Evolutionary conservation across 176 grass and related monocot genomes (phyloP), one percentile per base, ranked within the genome.

Genomic region (Rhynchospora tenuis): DNA sequence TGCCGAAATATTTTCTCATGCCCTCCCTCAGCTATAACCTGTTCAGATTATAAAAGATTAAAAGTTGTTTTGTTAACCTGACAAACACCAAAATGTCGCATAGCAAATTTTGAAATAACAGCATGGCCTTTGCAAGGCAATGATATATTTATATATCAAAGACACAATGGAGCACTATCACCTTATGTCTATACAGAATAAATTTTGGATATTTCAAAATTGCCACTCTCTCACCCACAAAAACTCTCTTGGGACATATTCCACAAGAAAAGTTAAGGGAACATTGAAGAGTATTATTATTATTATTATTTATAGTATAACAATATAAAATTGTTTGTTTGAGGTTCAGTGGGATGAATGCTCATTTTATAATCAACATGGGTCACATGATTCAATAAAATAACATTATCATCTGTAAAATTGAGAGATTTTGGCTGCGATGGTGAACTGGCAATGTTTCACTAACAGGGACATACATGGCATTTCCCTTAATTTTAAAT

Each of bases 11-110:
- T 94, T 80, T 22, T 92, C 11, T 89, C 90, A 74, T 89, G 89
- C 56, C 94, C 94, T 61, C 94, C 94, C 73, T 97, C 94, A 58
- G 90, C 94, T 73, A 97, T 81, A 23, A 97, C 83, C 73, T 77
- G 26, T 43, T 77, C 2, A 77, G 24, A 56, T 13, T 17, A 77
- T 29, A 29, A 31, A 51, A 77, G 29, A 56, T 29, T 19, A 9
- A 77, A 50, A 14, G 9, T 6, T 7, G 0, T 77, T 26, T 77
- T 55, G 17, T 19, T 77, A 76, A 13, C 24, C 72, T 75, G 22
- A 5, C 0, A 16, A 74, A 74, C 10, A 0, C 26, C 3, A 22
- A 8, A 51, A 51, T 51, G 12, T 51, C 23, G 47, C 71, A 50
- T 16, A 75, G 26, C 73, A 76, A 76, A 76, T 29, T 7, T n/a